These are phyloP conservation scores for Pneumocystis canis DNA, from an alignment of 1,139 yeast species.

Conservation along the genomic window DNA sequence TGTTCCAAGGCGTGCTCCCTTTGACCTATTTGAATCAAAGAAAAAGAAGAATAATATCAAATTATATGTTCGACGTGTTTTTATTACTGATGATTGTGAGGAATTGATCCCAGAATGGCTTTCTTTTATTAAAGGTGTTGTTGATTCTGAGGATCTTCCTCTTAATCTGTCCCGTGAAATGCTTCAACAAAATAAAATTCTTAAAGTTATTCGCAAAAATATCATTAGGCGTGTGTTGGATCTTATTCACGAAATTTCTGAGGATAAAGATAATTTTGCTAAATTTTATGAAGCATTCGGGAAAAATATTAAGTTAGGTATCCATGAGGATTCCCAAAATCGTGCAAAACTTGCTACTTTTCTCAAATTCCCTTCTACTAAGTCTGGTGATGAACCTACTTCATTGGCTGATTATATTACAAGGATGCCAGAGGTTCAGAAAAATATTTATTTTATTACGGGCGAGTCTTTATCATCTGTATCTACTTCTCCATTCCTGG, in stretches of 20 bases:
- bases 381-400: slow-evolving; percentile 84
- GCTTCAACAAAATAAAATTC: slow-evolving; percentile 99
- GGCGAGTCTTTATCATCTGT: slow-evolving; percentile 98
- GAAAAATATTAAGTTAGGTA: slow-evolving; percentile 97
- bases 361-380: slow-evolving; percentile 93
- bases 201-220: slow-evolving; percentile 98
- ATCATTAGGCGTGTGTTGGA: slow-evolving; percentile 96
- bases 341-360: slow-evolving; percentile 89
- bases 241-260: slow-evolving; percentile 97
- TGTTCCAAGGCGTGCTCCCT: slow-evolving; percentile 98
- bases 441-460: slow-evolving; percentile 97
- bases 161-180: slow-evolving; percentile 99
- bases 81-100: slow-evolving; percentile 98
- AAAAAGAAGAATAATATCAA: slow-evolving; percentile 99
- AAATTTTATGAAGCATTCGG: slow-evolving; percentile 97
- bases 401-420: slow-evolving; percentile 94
- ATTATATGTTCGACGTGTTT: slow-evolving; percentile 97
- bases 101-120: slow-evolving; percentile 99
- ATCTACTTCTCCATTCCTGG: slow-evolving; percentile 98
- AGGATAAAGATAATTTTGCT: slow-evolving; percentile 96
- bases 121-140: slow-evolving; percentile 95
- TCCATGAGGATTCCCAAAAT: slow-evolving; percentile 98
- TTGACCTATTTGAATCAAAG: slow-evolving; percentile 90
- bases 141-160: slow-evolving; percentile 98
- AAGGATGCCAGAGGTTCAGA: slow-evolving; percentile 99